Evolutionary conservation across 768 basidiomycete species (phyloP), one percentile per base, ranked within the genome.

Genomic region (Astraeus odoratus): DNA sequence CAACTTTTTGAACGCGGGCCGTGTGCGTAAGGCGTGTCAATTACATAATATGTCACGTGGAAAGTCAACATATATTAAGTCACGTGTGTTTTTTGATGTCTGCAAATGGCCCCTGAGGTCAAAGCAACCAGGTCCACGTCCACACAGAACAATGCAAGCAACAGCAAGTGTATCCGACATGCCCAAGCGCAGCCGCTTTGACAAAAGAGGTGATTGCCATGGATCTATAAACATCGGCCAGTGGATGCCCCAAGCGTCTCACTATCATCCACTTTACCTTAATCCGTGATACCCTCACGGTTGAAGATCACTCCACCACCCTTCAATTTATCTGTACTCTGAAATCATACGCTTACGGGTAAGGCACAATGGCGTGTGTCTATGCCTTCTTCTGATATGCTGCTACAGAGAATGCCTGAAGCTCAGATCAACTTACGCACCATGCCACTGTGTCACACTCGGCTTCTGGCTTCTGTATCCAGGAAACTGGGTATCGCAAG

Each of bases 1-100:
- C 51, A 43, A 43, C 41, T 27, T 41, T 41, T 29, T 31, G 31
- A 43, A 43, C 49, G 31, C 29, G 44, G 49, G 42, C 52, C 54
- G 57, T 40, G 43, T 25, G 31, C 16, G 39, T 16, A 27, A 25
- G 43, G 55, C 62, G 62, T 65, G 62, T 64, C 46, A 51, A 42
- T 61, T 61, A 63, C 25, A 37, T 61, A 61, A 60, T 10, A 0
- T 3, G 5, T 64, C 61, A 63, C 61, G 62, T 64, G 61, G 0
- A 41, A 50, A 42, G 0, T 46, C 59, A 64, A 63, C 60, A 37
- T 29, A 24, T 45, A 50, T 36, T 36, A 44, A 26, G 29, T 60
- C 58, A 60, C 58, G 58, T 60, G 58, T 9, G 0, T n/a, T 27
- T 10, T 8, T 2, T 23, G 5, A 25, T 24, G n/a, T 2, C 24